phyloP scores from a whole-genome alignment of 495 filamentous ascomycete genomes.

The Barbatosphaeria neglecta region DNA sequence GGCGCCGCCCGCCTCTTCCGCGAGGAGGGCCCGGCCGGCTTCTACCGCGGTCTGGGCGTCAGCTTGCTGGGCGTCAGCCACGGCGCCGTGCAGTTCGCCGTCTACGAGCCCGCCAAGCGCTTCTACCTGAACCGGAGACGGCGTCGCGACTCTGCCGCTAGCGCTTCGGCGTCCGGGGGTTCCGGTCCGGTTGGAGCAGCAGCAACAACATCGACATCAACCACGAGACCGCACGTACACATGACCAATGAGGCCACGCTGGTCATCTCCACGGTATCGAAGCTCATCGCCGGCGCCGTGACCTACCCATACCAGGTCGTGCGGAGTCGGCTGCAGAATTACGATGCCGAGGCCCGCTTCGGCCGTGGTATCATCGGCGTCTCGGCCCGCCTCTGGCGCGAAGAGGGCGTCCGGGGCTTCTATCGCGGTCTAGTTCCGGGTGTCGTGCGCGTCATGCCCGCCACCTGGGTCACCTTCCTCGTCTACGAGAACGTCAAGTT shows the following conservation, averaged over 20 bases:
- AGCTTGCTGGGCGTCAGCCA: conserved; percentile 85
- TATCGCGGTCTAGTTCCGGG: conserved; percentile 90
- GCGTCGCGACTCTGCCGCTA: conserved; percentile 1
- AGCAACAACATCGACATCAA: too few relatives aligned
- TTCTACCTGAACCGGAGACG: conserved; percentile 31
- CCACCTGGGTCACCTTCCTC: conserved; percentile 95
- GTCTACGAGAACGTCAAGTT: conserved; percentile 89
- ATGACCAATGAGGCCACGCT: conserved; percentile 70
- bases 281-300: conserved; percentile 71
- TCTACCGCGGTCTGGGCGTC: conserved; percentile 75
- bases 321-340: conserved; percentile 74
- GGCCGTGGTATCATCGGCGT: conserved; percentile 59
- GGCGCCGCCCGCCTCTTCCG: conserved; percentile 53
- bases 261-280: conserved; percentile 64
- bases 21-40: conserved; percentile 61
- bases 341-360: conserved; percentile 63
- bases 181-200: too few relatives aligned
- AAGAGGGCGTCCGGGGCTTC: conserved; percentile 74
- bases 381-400: conserved; percentile 55
- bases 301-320: conserved; percentile 95
- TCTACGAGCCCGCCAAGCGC: conserved; percentile 78
- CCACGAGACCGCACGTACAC: background rate
- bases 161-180: too few relatives aligned
- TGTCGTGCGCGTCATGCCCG: conserved; percentile 76
- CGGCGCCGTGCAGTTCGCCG: conserved; percentile 90